These are phyloP conservation scores for Solanum tarijense DNA, from an alignment of 257 asterid species.

Conservation along the genomic window DNA sequence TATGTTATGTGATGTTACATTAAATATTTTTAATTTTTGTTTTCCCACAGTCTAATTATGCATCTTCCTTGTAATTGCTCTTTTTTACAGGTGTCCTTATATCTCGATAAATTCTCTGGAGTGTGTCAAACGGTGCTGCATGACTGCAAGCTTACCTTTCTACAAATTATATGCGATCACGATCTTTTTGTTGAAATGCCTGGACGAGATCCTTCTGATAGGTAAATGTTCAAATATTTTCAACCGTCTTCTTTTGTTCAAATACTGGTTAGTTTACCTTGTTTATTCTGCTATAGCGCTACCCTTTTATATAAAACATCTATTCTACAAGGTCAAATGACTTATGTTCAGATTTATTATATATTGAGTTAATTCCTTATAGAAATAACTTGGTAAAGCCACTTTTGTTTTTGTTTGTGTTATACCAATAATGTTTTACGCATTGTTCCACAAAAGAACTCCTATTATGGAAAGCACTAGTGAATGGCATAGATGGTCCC, in stretches of 20 bases:
- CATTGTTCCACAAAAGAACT: not conserved
- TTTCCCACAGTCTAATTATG: not conserved
- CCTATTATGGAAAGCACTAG: not conserved
- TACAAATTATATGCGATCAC: slow-evolving; percentile 93
- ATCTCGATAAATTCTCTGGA: slow-evolving; percentile 97
- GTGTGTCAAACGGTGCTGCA: slow-evolving; percentile 90
- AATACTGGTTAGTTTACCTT: slow-evolving; percentile 6
- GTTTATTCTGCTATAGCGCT: not conserved
- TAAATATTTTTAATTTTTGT: not conserved
- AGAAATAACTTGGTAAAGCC: not conserved
- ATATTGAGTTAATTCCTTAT: not conserved
- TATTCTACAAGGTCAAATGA: not conserved
- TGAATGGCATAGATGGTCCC: not conserved
- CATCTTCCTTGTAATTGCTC: not conserved
- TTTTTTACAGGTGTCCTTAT: slow-evolving; percentile 78
- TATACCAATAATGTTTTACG: not conserved
- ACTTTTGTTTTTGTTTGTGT: not conserved
- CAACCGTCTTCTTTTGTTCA: not conserved
- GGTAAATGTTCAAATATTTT: slow-evolving; percentile 31
- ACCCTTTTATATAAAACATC: not conserved
- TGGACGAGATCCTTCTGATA: slow-evolving; percentile 98
- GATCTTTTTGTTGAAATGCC: slow-evolving; percentile 99
- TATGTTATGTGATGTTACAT: not conserved
- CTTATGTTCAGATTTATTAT: not conserved
- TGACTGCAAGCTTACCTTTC: slow-evolving; percentile 94